Conservation (phyloP, 2,329 filamentous ascomycete genomes). For the Paraconiothyrium sp. region DNA sequence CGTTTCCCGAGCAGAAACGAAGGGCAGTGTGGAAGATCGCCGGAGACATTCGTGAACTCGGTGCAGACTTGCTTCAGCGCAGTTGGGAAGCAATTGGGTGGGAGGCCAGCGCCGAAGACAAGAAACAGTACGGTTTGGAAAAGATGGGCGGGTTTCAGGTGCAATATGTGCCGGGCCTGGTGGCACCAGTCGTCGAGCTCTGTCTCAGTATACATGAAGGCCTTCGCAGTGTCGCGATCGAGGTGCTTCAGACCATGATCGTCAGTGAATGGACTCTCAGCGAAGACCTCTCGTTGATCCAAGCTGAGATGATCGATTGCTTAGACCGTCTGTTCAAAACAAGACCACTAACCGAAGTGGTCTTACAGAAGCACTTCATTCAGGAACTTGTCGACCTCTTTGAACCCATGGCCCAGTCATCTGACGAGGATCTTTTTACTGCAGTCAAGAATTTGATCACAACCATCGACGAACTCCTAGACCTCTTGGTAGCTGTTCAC, state of each 20-base stretch:
- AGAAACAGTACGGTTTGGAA: conserved; percentile 76
- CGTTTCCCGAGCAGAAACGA: conserved; percentile 95
- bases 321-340: conserved; percentile 90
- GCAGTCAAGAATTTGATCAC: conserved; percentile 81
- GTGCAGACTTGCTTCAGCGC: conserved; percentile 82
- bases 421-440: conserved; percentile 76
- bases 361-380: conserved; percentile 92
- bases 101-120: conserved; percentile 86
- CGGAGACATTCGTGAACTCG: conserved; percentile 91
- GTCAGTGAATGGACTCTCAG: conserved; percentile 97
- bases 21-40: conserved; percentile 99
- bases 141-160: conserved; percentile 97
- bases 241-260: conserved; percentile 97
- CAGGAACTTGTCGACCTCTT: conserved; percentile 85
- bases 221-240: conserved; percentile 86
- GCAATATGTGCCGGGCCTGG: conserved; percentile 92
- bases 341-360: conserved; percentile 85
- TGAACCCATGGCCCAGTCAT: conserved; percentile 70
- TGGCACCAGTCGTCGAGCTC: conserved; percentile 90
- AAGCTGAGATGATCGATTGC: conserved; percentile 96
- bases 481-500: conserved; percentile 89
- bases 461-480: conserved; percentile 89
- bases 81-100: conserved; percentile 98
- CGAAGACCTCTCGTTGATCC: conserved; percentile 88
- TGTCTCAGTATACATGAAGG: conserved; percentile 96